Evolutionary conservation across 179 eudicot genomes (phyloP), one percentile per base, ranked within the genome.

Genomic region (Heliamphora pulchella): DNA sequence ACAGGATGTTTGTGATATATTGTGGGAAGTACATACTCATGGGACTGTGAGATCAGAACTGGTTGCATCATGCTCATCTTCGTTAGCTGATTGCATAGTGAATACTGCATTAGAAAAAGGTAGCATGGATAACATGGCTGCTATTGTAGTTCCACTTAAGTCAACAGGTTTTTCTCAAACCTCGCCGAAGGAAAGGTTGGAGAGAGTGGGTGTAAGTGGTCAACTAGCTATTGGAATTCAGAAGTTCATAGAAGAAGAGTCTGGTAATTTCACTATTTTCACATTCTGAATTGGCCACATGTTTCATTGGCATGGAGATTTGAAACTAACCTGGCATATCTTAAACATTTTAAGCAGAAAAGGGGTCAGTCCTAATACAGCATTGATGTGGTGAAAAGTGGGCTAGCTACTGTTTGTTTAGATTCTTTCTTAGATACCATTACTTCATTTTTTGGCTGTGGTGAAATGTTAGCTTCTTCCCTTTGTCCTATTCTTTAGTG

Each of bases 1-100:
- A 43, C 94, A 91, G 82, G 99, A 92, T 83, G 89, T 96, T 78
- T 96, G 99, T 88, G 98, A 96, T 84, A 69, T 94, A 63, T 67
- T 94, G 51, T 94, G 94, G 94, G 97, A 91, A 77, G 86, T 89
- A 50, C 90, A 87, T 79, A 80, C 80, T 81, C 83, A 86, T 68
- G 84, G 87, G 78, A 84, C 83, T 74, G 61, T 78, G 71, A 83
- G 78, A 78, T 87, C 88, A 78, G 88, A 87, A 43, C 76, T 83
- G 76, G 80, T 89, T 86, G 77, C 87, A 39, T 83, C 90, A 47
- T 92, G 96, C 85, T 85, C 89, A 46, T 78, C 82, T 81, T 89
- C 97, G 2, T 78, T 94, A 48, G 98, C 99, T 78, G 96, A 91
- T 67, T 92, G 97, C 85, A 87, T 96, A 53, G 91, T 94, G 43